Conservation (phyloP, 225 moss, liverwort and hornwort species). For the Physcomitrium patens region DNA sequence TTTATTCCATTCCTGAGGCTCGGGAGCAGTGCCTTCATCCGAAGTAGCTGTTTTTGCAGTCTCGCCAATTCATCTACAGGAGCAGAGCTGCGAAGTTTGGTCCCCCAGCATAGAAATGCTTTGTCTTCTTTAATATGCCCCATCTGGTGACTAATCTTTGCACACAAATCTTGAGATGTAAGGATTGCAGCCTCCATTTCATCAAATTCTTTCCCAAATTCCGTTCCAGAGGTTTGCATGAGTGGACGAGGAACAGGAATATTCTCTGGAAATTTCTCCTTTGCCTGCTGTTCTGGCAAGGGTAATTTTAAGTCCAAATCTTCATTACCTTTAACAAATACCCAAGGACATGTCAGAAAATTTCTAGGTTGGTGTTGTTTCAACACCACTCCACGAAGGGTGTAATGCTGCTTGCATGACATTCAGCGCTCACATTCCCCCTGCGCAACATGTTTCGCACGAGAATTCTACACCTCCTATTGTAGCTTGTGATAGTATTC, state of each 20-base stretch:
- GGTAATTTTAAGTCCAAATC: slow-evolving; percentile 50
- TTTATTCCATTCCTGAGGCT: slow-evolving; percentile 51
- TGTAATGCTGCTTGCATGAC: background rate
- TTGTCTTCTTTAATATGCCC: slow-evolving; percentile 56
- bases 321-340: slow-evolving; percentile 49
- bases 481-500: background rate
- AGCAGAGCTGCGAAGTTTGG: slow-evolving; percentile 48
- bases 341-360: slow-evolving; percentile 19
- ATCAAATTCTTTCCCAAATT: slow-evolving; percentile 54
- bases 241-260: slow-evolving; percentile 28
- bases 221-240: slow-evolving; percentile 25
- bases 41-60: slow-evolving; percentile 63
- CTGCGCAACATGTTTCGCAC: no score
- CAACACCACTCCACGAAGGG: background rate
- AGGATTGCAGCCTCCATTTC: slow-evolving; percentile 79
- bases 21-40: slow-evolving; percentile 71
- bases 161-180: slow-evolving; percentile 73
- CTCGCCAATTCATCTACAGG: slow-evolving; percentile 46
- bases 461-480: background rate
- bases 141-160: slow-evolving; percentile 54
- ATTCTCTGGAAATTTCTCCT: slow-evolving; percentile 9
- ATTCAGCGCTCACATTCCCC: slow-evolving; percentile 2
- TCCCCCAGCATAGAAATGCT: slow-evolving; percentile 51
- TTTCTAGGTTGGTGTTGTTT: background rate
- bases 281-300: slow-evolving; percentile 36